Evolutionary conservation across 306 rosid species (phyloP).

Genomic region (Hylodesmum podocarpum): DNA sequence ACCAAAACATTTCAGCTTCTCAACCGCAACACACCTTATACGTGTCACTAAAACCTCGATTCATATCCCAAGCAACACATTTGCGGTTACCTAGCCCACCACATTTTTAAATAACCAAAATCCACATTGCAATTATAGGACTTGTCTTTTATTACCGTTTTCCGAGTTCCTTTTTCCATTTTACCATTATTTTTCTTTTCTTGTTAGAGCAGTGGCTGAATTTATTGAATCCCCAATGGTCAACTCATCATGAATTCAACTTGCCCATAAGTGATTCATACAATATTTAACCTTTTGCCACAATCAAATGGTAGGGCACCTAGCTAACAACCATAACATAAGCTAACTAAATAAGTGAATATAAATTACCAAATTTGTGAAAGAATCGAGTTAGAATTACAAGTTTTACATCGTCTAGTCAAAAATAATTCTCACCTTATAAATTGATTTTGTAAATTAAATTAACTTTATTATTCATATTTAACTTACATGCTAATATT

Average conservation of each 20-base stretch:
- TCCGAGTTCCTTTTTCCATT: not conserved
- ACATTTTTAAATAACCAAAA: not conserved
- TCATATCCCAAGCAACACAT: not conserved
- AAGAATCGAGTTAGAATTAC: too few relatives aligned
- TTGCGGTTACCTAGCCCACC: not conserved
- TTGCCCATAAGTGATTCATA: not conserved
- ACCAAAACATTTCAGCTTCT: not conserved
- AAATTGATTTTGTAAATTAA: too few relatives aligned
- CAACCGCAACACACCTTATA: not conserved
- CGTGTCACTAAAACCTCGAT: constrained; percentile 7
- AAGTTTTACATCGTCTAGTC: too few relatives aligned
- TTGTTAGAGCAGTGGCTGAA: not conserved
- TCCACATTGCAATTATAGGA: not conserved
- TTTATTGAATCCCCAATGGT: not conserved
- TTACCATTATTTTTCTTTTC: not conserved
- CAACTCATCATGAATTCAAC: not conserved
- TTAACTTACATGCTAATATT: too few relatives aligned
- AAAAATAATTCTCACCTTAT: too few relatives aligned
- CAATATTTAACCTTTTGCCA: not conserved
- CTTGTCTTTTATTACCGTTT: not conserved
- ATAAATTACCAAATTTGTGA: too few relatives aligned
- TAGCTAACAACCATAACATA: not conserved
- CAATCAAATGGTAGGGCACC: not conserved
- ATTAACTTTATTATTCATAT: too few relatives aligned
- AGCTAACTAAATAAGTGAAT: not conserved